Conservation (phyloP, 1,284 basidiomycete species). For the Sporisorium scitamineum region DNA sequence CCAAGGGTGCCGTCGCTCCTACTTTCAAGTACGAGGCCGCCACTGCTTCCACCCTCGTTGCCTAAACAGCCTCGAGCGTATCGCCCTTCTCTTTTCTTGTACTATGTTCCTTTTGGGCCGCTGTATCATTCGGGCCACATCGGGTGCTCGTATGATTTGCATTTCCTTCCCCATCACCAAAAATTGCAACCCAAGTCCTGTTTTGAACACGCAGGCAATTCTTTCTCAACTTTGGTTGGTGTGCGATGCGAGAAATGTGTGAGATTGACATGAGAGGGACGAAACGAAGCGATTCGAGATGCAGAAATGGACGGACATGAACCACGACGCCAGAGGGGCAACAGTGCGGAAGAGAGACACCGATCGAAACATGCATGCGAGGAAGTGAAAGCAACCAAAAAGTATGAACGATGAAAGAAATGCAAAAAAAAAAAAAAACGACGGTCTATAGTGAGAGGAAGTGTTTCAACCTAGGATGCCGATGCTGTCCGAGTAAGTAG, state of each 20-base stretch:
- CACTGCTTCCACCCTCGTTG: constrained; percentile 69
- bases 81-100: constrained; percentile 15
- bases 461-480: constrained; percentile 36
- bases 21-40: constrained; percentile 79
- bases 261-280: neutral
- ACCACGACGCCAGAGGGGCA: neutral
- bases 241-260: neutral
- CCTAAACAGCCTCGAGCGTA: constrained; percentile 61
- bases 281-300: neutral
- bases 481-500: constrained; percentile 49
- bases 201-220: constrained; percentile 16
- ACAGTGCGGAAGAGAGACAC: neutral
- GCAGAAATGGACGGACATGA: neutral
- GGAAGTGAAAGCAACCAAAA: neutral
- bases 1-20: constrained; percentile 95
- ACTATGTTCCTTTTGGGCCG: constrained; percentile 17
- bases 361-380: constrained; percentile 3
- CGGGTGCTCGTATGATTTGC: constrained; percentile 12
- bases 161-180: constrained; percentile 6
- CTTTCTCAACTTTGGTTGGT: neutral
- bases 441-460: neutral
- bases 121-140: neutral
- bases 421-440: neutral
- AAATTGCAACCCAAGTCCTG: constrained; percentile 37
- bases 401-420: neutral